Base-by-base conservation (phyloP, 2,329 filamentous ascomycete species). In the Ciborinia camelliae region DNA sequence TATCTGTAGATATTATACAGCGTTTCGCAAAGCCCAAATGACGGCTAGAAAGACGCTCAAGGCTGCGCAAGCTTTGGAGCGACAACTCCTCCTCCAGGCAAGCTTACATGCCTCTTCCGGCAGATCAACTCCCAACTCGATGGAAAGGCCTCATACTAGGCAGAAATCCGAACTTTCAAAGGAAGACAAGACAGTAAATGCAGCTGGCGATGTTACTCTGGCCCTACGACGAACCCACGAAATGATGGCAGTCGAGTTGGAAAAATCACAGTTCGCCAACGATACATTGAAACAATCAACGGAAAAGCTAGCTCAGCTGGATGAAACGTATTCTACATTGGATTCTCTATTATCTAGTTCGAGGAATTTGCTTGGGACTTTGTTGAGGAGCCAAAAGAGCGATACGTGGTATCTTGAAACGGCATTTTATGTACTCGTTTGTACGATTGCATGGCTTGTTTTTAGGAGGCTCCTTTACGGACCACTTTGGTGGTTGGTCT, bases 361-460 rank as follows among this genome's bases (percentile, higher is more conserved):
- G 53, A 84, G 86, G 69, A 88, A 87, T 63, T 81, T 99, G 23
- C 84, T 97, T 9, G 86, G 86, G 8, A 91, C 91, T 23, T 81
- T 99, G 53, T 79, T 98, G 54, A 86, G 86, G 67, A 95, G 91
- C 68, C 92, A 96, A 75, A 99, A 99, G 82, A 95, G 90, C 69
- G 95, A 99, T 75, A 97, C 93, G 2, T 99, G 95, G 95, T 99
- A 99, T 75, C 84, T 99, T 41, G 90, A 95, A 77, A 96, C 91
- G 45, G 87, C 93, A 2, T 87, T 98, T 70, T 96, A 93, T 75
- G 82, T 97, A 71, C 83, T 98, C 20, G 73, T 90, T 28, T 84
- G 79, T 7, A 97, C 92, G 1, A 86, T 93, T 50, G 82, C 81
- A 37, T 99, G 95, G 95, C 82, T 99, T 9, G 75, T 97, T 8